Evolutionary conservation across 1,284 basidiomycete species (phyloP).

Genomic region (Puccinia novopanici): DNA sequence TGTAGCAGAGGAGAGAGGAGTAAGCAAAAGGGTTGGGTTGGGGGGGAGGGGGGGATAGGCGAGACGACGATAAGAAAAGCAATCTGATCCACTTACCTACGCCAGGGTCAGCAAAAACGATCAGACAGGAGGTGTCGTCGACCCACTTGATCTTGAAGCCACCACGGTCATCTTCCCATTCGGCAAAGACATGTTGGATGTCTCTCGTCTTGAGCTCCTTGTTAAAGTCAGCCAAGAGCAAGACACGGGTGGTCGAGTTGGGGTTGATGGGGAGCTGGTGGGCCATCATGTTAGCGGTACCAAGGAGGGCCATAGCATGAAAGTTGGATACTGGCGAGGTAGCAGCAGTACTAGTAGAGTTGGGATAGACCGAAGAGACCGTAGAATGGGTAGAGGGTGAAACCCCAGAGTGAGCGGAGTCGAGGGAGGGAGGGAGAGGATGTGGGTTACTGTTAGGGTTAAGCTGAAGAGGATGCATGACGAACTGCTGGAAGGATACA

Average conservation of each 20-base stretch:
- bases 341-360: conserved; percentile 39
- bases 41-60: conserved; percentile 7
- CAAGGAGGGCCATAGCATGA: conserved; percentile 17
- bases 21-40: conserved; percentile 41
- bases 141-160: conserved; percentile 99
- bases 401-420: conserved; percentile 18
- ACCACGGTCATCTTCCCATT: conserved; percentile 81
- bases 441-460: conserved; percentile 20
- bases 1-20: conserved; percentile 29
- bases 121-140: conserved; percentile 90
- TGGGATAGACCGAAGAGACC: conserved; percentile 43
- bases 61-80: no score
- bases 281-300: neutral
- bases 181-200: conserved; percentile 83
- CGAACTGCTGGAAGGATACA: conserved; percentile 35
- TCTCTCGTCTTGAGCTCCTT: conserved; percentile 96
- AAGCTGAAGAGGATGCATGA: conserved; percentile 30
- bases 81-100: conserved; percentile 61
- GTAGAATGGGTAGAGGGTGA: conserved; percentile 40
- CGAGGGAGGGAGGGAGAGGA: conserved; percentile 17
- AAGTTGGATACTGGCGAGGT: conserved; percentile 46
- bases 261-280: conserved; percentile 61
- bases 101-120: conserved; percentile 76
- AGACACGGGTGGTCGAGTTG: conserved; percentile 91
- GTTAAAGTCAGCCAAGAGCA: conserved; percentile 85